Evolutionary conservation across 2,329 filamentous ascomycete species (phyloP).

Genomic region (Penicillium sp.): DNA sequence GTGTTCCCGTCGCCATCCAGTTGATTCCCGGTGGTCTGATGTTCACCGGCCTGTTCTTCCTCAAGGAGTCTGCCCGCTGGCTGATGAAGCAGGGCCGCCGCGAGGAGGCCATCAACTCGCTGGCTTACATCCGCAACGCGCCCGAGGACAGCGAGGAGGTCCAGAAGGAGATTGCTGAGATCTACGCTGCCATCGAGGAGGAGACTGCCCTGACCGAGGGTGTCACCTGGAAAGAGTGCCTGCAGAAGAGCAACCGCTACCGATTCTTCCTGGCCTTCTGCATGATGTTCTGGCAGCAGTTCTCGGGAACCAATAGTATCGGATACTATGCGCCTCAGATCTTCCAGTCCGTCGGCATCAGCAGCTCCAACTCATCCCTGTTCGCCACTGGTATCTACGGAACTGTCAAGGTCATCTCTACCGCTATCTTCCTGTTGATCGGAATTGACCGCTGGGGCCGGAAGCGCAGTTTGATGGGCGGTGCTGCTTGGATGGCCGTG

Average conservation of each 20-base stretch:
- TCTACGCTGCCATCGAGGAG: slow-evolving; percentile 44
- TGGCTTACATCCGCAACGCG: slow-evolving; percentile 42
- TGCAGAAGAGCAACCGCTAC: slow-evolving; percentile 40
- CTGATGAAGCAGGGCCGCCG: slow-evolving; percentile 55
- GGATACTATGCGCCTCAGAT: slow-evolving; percentile 44
- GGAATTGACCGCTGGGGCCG: slow-evolving; percentile 43
- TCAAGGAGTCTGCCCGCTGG: slow-evolving; percentile 57
- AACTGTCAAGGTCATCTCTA: slow-evolving; percentile 41
- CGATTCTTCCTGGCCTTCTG: slow-evolving; percentile 39
- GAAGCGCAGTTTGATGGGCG: slow-evolving; percentile 37
- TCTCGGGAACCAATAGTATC: slow-evolving; percentile 42
- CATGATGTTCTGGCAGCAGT: slow-evolving; percentile 46
- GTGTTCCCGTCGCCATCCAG: slow-evolving; percentile 55
- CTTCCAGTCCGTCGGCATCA: slow-evolving; percentile 40
- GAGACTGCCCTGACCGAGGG: slow-evolving; percentile 44
- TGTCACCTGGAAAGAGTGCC: slow-evolving; percentile 44
- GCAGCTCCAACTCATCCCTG: slow-evolving; percentile 33
- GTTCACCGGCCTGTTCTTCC: slow-evolving; percentile 52
- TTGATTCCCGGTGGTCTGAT: slow-evolving; percentile 55
- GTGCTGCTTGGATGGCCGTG: slow-evolving; percentile 36
- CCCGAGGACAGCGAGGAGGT: slow-evolving; percentile 27
- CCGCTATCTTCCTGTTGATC: slow-evolving; percentile 38
- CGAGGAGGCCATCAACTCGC: slow-evolving; percentile 44
- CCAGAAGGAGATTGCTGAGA: slow-evolving; percentile 40
- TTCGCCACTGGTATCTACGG: slow-evolving; percentile 44